Base-by-base conservation (phyloP, 352 stramenopile species). In the Phytophthora sansomeana region DNA sequence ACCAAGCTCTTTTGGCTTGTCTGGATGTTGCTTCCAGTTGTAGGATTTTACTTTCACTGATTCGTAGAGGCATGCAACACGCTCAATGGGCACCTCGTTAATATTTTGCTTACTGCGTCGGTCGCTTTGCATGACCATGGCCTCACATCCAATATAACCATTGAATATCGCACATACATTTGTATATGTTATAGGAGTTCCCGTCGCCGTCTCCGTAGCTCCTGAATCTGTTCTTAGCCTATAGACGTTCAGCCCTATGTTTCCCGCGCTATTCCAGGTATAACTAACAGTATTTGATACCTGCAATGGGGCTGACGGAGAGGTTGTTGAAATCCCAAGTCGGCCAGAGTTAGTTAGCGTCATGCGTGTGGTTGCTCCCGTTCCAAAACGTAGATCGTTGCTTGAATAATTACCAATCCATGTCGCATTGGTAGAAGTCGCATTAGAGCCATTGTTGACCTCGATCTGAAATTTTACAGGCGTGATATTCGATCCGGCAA, bases 41-140 rank as follows among this genome's bases (percentile, higher is more conserved):
- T 56, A 63, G 35, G 55, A 55, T 55, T 63, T 63, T 14, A 35
- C 44, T 49, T 49, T 54, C 21, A 55, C 33, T 24, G n/a, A n/a
- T n/a, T n/a, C n/a, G n/a, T n/a, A n/a, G n/a, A n/a, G n/a, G n/a
- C n/a, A n/a, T n/a, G n/a, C n/a, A n/a, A n/a, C n/a, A n/a, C n/a
- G n/a, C n/a, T n/a, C n/a, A n/a, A 63, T 54, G 11, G 55, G 42
- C 14, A 50, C 33, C 3, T 36, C 16, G 14, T 16, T 7, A 13
- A 63, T 63, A 54, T 63, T 19, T 39, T 47, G 55, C 33, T 63
- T 63, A 9, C 46, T 13, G 13, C 55, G 32, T 6, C 44, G 43
- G 38, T 63, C 55, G 19, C 21, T 43, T 30, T 19, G 21, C 43
- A 55, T 63, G n/a, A 55, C 55, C 33, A 63, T 35, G 6, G 52